Base-by-base conservation (phyloP, 345 rosid species). In the Turritis glabra region DNA sequence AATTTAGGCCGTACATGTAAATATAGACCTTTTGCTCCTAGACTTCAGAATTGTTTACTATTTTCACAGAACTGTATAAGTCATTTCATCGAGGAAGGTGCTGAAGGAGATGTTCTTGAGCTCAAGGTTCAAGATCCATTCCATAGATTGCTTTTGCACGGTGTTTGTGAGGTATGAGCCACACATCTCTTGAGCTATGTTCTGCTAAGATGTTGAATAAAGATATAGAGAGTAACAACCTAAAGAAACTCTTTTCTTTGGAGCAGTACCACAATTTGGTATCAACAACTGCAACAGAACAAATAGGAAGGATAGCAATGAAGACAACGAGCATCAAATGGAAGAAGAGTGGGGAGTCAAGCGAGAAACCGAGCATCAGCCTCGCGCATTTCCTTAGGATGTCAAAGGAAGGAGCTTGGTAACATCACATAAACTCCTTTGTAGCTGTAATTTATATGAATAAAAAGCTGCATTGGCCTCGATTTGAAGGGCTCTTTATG, bases 331-430 rank as follows among this genome's bases (percentile, higher is more conserved):
- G 30, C 77, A 87, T 90, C 65, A 88, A 80, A 70, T 83, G 82
- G 93, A 90, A 84, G 77, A 89, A 79, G 30, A 35, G 61, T 8
- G 84, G 72, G 7, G 77, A 67, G 0, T 69, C 41, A 4, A 72
- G 48, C 3, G 93, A 87, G 71, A 81, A 86, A 29, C 92, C 91
- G n/a, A 85, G 74, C 71, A 78, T 88, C 46, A 87, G 88, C 19
- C 80, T 89, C 11, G 76, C 88, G 0, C 79, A 82, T 80, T 94
- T 88, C 75, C 89, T 90, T 58, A 89, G 77, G 80, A 90, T 87
- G 98, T 78, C 95, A 64, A 93, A 90, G 82, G 88, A 84, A 85
- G 98, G 98, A 57, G 77, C 73, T 63, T 93, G 98, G 97, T 91
- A 79, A 83, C 69, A 47, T 43, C 27, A 68, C 40, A 40, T 3